Evolutionary conservation across 2,329 filamentous ascomycete genomes (phyloP).

Genomic region (Diaporthe citriasiana): DNA sequence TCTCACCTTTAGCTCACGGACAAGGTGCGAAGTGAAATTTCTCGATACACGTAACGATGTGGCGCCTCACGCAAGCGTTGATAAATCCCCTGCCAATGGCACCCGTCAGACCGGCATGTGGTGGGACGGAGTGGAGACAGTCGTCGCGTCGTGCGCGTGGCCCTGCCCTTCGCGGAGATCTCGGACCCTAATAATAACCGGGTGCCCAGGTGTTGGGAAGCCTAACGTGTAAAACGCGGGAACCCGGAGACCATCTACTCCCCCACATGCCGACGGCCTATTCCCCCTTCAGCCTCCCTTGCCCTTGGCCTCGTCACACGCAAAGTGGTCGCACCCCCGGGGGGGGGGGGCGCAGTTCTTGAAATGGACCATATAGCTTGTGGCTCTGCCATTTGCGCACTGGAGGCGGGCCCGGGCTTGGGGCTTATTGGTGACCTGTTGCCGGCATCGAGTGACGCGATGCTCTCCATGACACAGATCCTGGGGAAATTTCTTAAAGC

Average conservation of each 20-base stretch:
- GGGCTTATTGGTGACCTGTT: neutral
- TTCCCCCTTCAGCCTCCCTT: neutral
- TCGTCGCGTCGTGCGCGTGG: slow-evolving; percentile 19
- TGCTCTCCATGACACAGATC: neutral
- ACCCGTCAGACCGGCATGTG: slow-evolving; percentile 7
- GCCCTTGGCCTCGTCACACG: neutral
- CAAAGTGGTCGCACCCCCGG: neutral
- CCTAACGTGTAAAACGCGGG: slow-evolving; percentile 27
- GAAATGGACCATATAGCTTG: slow-evolving; percentile 13
- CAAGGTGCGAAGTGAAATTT: neutral
- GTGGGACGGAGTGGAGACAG: slow-evolving; percentile 14
- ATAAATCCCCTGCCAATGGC: slow-evolving; percentile 22
- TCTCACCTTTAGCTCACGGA: neutral
- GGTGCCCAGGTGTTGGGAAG: neutral
- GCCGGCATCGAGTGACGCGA: neutral
- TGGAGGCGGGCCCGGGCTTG: neutral
- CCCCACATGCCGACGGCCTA: slow-evolving; percentile 24
- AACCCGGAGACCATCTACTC: neutral
- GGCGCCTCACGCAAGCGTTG: slow-evolving; percentile 23
- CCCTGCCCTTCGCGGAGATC: slow-evolving; percentile 23
- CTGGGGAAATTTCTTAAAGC: slow-evolving; percentile 16
- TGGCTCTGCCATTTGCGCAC: slow-evolving; percentile 28
- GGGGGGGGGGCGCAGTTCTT: slow-evolving; percentile 4
- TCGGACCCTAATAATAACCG: slow-evolving; percentile 15
- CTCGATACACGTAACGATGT: slow-evolving; percentile 18